Evolutionary conservation across 805 yeast genomes (phyloP).

Genomic region (Aciculoconidium aculeatum): DNA sequence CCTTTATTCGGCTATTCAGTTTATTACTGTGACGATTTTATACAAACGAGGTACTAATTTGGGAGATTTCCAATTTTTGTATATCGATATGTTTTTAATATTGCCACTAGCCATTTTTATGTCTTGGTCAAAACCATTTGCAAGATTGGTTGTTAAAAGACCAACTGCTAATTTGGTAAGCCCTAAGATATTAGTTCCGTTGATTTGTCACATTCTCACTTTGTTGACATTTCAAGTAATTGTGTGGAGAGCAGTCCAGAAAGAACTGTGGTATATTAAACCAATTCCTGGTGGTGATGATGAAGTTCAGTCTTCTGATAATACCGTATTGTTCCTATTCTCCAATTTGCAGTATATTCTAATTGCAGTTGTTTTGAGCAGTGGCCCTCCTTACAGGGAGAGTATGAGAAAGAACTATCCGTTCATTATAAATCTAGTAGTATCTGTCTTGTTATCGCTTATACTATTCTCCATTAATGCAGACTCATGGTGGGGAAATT

Average conservation of each 20-base stretch:
- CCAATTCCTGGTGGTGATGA: slow-evolving; percentile 74
- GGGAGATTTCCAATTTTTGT: slow-evolving; percentile 94
- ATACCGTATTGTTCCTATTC: slow-evolving; percentile 74
- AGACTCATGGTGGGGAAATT: slow-evolving; percentile 49
- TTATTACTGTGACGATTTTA: slow-evolving; percentile 76
- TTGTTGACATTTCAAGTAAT: slow-evolving; percentile 59
- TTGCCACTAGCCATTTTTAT: slow-evolving; percentile 92
- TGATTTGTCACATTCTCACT: slow-evolving; percentile 70
- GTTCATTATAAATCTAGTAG: slow-evolving; percentile 56
- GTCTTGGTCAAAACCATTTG: slow-evolving; percentile 93
- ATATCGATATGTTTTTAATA: slow-evolving; percentile 86
- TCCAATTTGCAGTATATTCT: slow-evolving; percentile 87
- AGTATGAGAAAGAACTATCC: slow-evolving; percentile 63
- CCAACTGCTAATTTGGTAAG: slow-evolving; percentile 95
- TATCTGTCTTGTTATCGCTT: slow-evolving; percentile 46
- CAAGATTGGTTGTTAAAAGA: slow-evolving; percentile 55
- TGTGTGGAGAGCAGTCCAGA: slow-evolving; percentile 58
- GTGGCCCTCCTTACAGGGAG: slow-evolving; percentile 91
- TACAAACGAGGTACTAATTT: slow-evolving; percentile 86
- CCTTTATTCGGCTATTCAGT: slow-evolving; percentile 92
- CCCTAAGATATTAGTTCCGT: slow-evolving; percentile 77
- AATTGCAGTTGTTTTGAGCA: slow-evolving; percentile 76
- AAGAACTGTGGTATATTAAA: slow-evolving; percentile 66
- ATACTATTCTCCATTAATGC: slow-evolving; percentile 50
- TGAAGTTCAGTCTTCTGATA: slow-evolving; percentile 81